These are phyloP conservation scores for Manihot esculenta DNA, from an alignment of 441 rosid genomes.

Conservation along the genomic window DNA sequence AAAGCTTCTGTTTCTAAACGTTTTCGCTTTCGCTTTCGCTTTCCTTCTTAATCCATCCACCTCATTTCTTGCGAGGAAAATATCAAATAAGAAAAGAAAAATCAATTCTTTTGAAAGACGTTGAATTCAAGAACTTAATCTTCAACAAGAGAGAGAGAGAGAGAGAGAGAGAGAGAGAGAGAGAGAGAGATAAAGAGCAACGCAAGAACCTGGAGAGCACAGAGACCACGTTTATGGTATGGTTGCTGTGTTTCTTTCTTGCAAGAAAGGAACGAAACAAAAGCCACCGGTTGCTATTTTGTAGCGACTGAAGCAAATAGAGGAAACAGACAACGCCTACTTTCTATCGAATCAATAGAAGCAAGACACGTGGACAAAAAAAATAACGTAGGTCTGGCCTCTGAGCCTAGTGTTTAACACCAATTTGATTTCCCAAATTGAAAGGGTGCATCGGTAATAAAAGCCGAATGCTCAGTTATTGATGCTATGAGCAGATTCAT, in stretches of 20 bases:
- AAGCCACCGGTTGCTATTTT: slow-evolving; percentile 35
- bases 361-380: slow-evolving; percentile 13
- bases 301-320: slow-evolving; percentile 10
- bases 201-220: background rate
- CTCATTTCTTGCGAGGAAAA: background rate
- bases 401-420: slow-evolving; percentile 9
- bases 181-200: background rate
- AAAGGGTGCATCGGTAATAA: background rate
- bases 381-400: background rate
- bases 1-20: background rate
- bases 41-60: background rate
- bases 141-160: background rate
- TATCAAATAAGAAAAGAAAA: background rate
- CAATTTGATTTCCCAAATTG: background rate
- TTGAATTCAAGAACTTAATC: background rate
- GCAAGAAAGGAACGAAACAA: slow-evolving; percentile 20
- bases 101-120: background rate
- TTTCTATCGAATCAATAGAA: slow-evolving; percentile 2
- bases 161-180: background rate
- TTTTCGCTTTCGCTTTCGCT: background rate
- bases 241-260: background rate
- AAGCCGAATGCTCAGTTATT: background rate
- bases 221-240: slow-evolving; percentile 1
- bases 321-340: slow-evolving; percentile 24
- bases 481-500: no score